These are phyloP conservation scores for Cryphonectria parasitica DNA, from an alignment of 2,329 filamentous ascomycete species.

Conservation along the genomic window DNA sequence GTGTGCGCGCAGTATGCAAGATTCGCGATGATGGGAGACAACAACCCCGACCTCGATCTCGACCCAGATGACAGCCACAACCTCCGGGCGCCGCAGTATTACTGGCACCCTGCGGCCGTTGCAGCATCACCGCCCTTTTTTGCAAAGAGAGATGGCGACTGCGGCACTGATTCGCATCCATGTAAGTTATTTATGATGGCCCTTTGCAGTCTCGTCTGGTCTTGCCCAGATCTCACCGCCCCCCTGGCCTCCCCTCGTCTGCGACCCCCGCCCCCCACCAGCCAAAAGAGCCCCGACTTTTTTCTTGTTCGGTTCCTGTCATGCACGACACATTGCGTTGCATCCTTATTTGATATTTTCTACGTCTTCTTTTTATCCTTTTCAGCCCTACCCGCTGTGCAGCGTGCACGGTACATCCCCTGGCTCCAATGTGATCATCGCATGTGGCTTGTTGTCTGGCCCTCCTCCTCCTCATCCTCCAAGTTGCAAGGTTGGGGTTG, in stretches of 20 bases:
- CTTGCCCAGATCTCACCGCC: background rate
- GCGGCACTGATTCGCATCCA: constrained; percentile 6
- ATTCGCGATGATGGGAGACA: constrained; percentile 15
- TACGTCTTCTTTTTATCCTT: background rate
- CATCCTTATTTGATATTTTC: background rate
- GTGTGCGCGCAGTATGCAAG: constrained; percentile 20
- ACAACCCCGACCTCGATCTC: background rate
- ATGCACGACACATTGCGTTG: background rate
- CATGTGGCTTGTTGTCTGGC: background rate
- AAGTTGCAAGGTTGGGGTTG: background rate
- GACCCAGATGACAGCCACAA: background rate
- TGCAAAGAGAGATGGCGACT: constrained; percentile 24
- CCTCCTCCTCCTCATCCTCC: background rate
- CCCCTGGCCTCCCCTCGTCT: background rate
- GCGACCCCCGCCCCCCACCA: background rate
- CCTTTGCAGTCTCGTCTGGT: background rate
- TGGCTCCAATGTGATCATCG: background rate
- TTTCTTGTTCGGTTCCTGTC: background rate
- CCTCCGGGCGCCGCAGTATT: constrained; percentile 13
- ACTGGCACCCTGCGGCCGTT: constrained; percentile 11
- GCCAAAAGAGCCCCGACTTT: background rate
- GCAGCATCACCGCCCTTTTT: constrained; percentile 12
- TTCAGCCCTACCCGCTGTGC: constrained; percentile 1
- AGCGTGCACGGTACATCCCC: background rate
- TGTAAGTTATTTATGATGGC: constrained; percentile 14